Percentiles rank a stretch among this genome's conserved stretches.
Evolutionary conservation across 257 asterid genomes (phyloP).

Genomic region (Penstemon barbatus): DNA sequence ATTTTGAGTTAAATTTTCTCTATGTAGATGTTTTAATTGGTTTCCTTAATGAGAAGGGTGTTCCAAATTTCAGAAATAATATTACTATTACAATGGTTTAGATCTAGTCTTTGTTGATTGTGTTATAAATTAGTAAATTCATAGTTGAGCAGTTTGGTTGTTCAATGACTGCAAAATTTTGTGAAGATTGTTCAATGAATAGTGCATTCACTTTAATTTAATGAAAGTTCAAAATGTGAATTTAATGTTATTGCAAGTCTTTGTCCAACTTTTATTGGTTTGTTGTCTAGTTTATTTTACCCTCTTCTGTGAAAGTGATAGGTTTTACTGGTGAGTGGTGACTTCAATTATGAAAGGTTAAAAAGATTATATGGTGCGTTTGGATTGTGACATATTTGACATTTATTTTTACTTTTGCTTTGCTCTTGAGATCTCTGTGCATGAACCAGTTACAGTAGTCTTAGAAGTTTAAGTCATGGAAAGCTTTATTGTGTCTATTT

Average conservation of each 20-base stretch:
- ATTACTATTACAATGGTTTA: neutral
- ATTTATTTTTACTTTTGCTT: slow-evolving; percentile 32
- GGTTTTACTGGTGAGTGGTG: slow-evolving; percentile 34
- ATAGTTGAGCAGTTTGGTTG: slow-evolving; percentile 14
- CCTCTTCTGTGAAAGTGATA: slow-evolving; percentile 37
- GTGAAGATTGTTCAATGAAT: slow-evolving; percentile 25
- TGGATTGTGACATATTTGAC: slow-evolving; percentile 46
- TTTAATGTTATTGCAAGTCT: slow-evolving; percentile 41
- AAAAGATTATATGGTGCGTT: slow-evolving; percentile 31
- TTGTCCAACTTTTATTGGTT: slow-evolving; percentile 35
- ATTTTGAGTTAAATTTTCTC: neutral
- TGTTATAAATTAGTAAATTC: neutral
- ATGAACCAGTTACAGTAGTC: neutral
- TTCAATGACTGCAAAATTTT: slow-evolving; percentile 20
- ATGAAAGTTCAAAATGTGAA: slow-evolving; percentile 21
- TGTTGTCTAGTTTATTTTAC: slow-evolving; percentile 33
- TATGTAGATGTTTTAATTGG: neutral
- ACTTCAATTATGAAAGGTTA: slow-evolving; percentile 30
- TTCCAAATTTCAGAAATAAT: neutral
- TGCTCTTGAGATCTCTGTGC: slow-evolving; percentile 34
- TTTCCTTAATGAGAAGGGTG: no score
- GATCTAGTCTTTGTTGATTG: slow-evolving; percentile 35
- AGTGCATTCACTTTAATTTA: slow-evolving; percentile 18
- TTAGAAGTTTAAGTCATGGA: slow-evolving; percentile 1
- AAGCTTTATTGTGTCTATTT: slow-evolving; percentile 28